Percentiles rank a stretch among this genome's conserved stretches.
Conservation (phyloP, 148 eudicot genomes). For the Arbutus unedo region DNA sequence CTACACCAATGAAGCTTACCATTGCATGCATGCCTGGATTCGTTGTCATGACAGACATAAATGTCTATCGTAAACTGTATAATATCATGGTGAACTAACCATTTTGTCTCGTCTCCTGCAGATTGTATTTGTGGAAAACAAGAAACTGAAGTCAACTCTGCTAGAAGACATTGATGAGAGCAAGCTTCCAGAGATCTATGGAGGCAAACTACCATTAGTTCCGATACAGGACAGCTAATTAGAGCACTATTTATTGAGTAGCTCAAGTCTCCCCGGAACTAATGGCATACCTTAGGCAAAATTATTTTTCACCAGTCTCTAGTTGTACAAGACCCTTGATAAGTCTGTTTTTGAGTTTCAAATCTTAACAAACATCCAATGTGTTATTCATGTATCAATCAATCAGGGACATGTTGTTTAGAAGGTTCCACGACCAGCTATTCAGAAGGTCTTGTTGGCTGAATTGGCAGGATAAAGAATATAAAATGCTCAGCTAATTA, state of each 20-base stretch:
- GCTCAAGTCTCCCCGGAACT: neutral
- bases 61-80: neutral
- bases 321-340: neutral
- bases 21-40: neutral
- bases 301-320: neutral
- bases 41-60: neutral
- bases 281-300: neutral
- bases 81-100: neutral
- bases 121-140: constrained; percentile 73
- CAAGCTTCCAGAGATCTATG: constrained; percentile 82
- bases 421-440: neutral
- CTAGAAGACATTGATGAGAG: constrained; percentile 73
- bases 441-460: neutral
- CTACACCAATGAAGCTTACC: neutral
- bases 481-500: too few relatives aligned
- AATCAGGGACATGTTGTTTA: neutral
- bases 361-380: neutral
- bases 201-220: constrained; percentile 66
- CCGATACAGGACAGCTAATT: constrained; percentile 50
- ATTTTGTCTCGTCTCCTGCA: constrained; percentile 20
- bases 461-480: neutral
- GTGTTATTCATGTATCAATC: neutral
- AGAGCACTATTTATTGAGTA: neutral
- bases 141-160: constrained; percentile 51
- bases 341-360: neutral